phyloP scores from a whole-genome alignment of 257 asterid genomes.

The Gardenia jasminoides region DNA sequence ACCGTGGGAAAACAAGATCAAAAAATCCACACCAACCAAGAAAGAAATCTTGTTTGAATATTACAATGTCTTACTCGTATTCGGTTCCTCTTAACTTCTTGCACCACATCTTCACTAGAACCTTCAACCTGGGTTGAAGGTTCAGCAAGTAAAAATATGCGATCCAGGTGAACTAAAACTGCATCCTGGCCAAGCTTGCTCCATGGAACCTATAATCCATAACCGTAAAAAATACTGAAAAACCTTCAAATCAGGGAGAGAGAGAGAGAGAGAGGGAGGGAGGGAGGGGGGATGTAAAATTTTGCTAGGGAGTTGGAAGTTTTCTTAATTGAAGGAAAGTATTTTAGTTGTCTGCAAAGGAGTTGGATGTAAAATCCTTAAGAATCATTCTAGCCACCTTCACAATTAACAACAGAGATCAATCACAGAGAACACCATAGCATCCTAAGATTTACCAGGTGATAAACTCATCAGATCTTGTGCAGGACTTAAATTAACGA shows the following conservation, averaged over 20 bases:
- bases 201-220: conserved; percentile 88
- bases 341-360: no score
- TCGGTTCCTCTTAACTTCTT: conserved; percentile 78
- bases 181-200: conserved; percentile 99
- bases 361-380: background rate
- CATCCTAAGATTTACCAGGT: background rate
- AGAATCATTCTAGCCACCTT: background rate
- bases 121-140: conserved; percentile 98
- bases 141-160: conserved; percentile 87
- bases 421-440: conserved; percentile 2
- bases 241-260: background rate
- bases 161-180: conserved; percentile 86
- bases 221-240: conserved; percentile 16
- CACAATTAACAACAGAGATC: conserved; percentile 7
- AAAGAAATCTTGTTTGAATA: conserved; percentile 15
- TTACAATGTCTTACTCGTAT: conserved; percentile 61
- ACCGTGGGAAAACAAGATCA: conserved; percentile 22
- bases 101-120: conserved; percentile 89
- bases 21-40: conserved; percentile 16
- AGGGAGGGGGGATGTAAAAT: background rate
- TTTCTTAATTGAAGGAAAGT: background rate
- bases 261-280: background rate
- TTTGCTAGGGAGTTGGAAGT: background rate
- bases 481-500: background rate
- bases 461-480: background rate